Base-by-base conservation (phyloP, 257 asterid genomes). In the Catharanthus roseus region DNA sequence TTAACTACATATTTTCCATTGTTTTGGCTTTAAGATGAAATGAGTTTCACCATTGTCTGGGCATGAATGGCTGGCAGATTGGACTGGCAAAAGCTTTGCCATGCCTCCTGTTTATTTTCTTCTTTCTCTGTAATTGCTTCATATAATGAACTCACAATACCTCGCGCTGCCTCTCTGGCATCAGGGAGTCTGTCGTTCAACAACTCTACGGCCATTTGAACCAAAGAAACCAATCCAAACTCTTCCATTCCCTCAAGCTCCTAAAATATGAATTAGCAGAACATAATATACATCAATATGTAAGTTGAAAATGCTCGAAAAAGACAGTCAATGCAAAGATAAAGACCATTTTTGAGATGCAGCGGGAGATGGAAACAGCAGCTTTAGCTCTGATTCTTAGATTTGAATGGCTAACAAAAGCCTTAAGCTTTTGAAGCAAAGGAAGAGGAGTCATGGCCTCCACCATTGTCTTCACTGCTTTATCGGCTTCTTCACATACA, bases 401-500 rank as follows among this genome's bases (percentile, higher is more conserved):
- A 80, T 95, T 95, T 18, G 87, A 66, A 83, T 91, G 99, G 66
- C 77, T 76, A 15, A 66, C 97, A 38, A 79, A 89, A 15, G 79
- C 75, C 39, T 58, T 45, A 29, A 95, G 96, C 84, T 83, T 88
- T 10, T 73, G 83, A 68, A 95, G 97, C 86, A 91, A 39, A 36
- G 89, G 79, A 24, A 91, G 91, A 57, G 99, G 93, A 47, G 88
- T 75, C 81, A 85, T 79, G 60, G 86, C 80, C 57, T 86, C 91
- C 67, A 87, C 92, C 96, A 95, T 81, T 72, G 75, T 75, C 73
- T 79, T 75, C 44, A 89, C 77, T 58, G 96, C 80, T 78, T 47
- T 91, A 63, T 85, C 89, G 70, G 99, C 99, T 81, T 95, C 97
- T 72, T 95, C 99, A 81, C 99, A 95, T 2, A 95, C 99, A 82